Conservation (phyloP, 2,329 filamentous ascomycete species). For the Botryotinia globosa region DNA sequence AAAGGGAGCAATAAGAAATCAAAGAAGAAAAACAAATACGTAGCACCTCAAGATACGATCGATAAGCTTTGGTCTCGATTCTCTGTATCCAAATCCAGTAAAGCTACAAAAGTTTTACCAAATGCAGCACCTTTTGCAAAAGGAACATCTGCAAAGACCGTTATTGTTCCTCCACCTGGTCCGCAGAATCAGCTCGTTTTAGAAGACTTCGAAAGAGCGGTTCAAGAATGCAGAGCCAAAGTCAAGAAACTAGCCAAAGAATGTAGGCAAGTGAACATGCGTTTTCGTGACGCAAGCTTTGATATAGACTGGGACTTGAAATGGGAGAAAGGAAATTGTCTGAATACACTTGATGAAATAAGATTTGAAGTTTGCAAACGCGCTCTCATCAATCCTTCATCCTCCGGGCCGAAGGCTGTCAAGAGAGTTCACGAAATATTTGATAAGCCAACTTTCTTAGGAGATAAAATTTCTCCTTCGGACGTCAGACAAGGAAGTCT, state of each 20-base stretch:
- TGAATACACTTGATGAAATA: constrained; percentile 34
- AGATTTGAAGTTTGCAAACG: constrained; percentile 52
- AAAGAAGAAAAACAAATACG: constrained; percentile 56
- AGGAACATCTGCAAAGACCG: constrained; percentile 17
- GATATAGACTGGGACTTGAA: constrained; percentile 61
- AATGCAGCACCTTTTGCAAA: constrained; percentile 49
- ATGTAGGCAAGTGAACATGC: constrained; percentile 75
- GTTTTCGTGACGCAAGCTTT: constrained; percentile 80
- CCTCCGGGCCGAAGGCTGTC: constrained; percentile 66
- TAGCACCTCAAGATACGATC: constrained; percentile 62
- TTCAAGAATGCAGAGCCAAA: constrained; percentile 63
- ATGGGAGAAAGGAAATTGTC: constrained; percentile 38
- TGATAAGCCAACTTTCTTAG: constrained; percentile 72
- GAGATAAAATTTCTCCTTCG: constrained; percentile 72
- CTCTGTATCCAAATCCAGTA: constrained; percentile 59
- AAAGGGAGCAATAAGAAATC: constrained; percentile 12
- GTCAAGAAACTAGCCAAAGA: constrained; percentile 59
- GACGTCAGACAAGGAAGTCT: constrained; percentile 77
- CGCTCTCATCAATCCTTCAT: constrained; percentile 47
- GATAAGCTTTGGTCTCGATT: constrained; percentile 65
- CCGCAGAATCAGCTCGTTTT: constrained; percentile 57
- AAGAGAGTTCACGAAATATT: constrained; percentile 76
- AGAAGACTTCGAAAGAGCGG: constrained; percentile 69
- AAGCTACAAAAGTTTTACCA: constrained; percentile 62
- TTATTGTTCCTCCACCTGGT: constrained; percentile 38